Evolutionary conservation across 306 rosid species (phyloP).

Genomic region (Vachellia pachyceras): DNA sequence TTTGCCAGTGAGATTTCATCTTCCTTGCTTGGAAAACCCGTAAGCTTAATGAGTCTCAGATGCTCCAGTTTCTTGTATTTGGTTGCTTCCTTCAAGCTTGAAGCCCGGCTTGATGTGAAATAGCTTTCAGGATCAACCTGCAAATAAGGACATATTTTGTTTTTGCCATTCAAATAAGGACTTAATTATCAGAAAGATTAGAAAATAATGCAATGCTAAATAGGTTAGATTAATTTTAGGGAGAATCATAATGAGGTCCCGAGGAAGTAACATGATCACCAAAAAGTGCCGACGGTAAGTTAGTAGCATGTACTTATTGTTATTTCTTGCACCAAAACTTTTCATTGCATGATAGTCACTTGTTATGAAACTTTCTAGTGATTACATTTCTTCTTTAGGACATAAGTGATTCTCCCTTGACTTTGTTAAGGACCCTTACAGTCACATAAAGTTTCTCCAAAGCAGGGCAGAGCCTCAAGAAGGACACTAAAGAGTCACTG

Average conservation of each 20-base stretch:
- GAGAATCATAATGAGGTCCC: no score
- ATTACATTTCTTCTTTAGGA: no score
- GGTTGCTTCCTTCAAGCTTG: slow-evolving; percentile 36
- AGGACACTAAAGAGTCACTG: slow-evolving; percentile 54
- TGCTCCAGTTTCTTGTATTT: slow-evolving; percentile 42
- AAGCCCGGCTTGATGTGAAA: slow-evolving; percentile 23
- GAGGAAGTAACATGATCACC: no score
- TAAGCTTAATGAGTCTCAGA: slow-evolving; percentile 51
- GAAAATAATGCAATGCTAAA: not conserved
- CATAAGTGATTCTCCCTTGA: no score
- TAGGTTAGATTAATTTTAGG: not conserved
- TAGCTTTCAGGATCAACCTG: slow-evolving; percentile 63
- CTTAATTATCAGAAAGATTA: not conserved
- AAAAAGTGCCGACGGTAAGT: no score
- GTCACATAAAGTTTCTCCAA: slow-evolving; percentile 62
- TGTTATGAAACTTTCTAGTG: no score
- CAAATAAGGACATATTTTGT: slow-evolving; percentile 6
- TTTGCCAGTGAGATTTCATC: slow-evolving; percentile 48
- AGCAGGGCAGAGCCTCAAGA: slow-evolving; percentile 68
- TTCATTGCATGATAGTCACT: no score
- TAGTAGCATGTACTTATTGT: no score
- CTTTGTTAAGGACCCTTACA: slow-evolving; percentile 37
- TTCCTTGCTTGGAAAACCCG: slow-evolving; percentile 48
- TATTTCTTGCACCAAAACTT: no score
- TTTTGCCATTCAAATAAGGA: no score